Conservation (phyloP, 2,329 filamentous ascomycete genomes). For the Lecanicillium sp. region DNA sequence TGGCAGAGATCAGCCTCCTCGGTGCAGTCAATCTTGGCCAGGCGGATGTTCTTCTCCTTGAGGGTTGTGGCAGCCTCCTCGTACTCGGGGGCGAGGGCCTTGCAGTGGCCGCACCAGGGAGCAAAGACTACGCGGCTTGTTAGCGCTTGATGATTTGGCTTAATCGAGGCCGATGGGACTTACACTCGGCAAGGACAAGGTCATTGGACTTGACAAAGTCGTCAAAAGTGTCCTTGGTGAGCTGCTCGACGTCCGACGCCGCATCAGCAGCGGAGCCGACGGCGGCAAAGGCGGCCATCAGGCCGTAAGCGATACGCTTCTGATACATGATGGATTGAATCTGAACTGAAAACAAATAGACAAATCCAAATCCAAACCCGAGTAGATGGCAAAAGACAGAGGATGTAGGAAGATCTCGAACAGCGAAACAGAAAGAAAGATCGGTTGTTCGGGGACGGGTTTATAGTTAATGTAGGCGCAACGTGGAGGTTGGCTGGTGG, state of each 20-base stretch:
- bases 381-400: constrained; percentile 1
- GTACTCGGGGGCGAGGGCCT: constrained; percentile 90
- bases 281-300: constrained; percentile 46
- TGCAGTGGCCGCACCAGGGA: constrained; percentile 97
- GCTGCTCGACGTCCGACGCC: constrained; percentile 71
- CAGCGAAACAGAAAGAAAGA: constrained; percentile 7
- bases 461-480: constrained; percentile 16
- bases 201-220: constrained; percentile 79
- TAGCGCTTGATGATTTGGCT: constrained; percentile 20
- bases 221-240: constrained; percentile 82
- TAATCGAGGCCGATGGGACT: constrained; percentile 24
- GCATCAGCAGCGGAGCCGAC: constrained; percentile 49
- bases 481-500: constrained; percentile 19
- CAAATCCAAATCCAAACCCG: background rate
- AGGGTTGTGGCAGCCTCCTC: constrained; percentile 76
- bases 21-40: constrained; percentile 91
- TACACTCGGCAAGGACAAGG: constrained; percentile 90
- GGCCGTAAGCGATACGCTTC: constrained; percentile 43
- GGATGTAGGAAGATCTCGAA: constrained; percentile 10
- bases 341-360: constrained; percentile 3
- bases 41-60: constrained; percentile 79
- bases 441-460: constrained; percentile 12
- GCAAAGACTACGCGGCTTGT: constrained; percentile 63
- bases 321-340: constrained; percentile 34
- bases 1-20: constrained; percentile 89